phyloP scores from a whole-genome alignment of 176 grass and related monocot species.

The Lolium multiflorum region DNA sequence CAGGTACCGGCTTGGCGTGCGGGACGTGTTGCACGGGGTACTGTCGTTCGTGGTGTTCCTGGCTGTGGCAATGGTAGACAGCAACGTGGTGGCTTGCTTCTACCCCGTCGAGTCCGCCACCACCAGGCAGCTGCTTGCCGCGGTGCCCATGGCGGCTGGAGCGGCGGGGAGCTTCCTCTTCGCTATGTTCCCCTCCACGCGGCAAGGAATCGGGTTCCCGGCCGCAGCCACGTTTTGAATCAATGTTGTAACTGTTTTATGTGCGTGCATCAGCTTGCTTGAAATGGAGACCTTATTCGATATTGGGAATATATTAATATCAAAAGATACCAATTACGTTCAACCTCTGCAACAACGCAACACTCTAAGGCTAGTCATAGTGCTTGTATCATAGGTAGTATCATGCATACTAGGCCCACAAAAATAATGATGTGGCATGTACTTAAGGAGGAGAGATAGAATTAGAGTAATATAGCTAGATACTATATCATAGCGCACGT shows the following conservation, averaged over 20 bases:
- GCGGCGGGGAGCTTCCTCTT: slow-evolving; percentile 57
- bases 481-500: too few species aligned
- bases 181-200: slow-evolving; percentile 64
- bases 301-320: too few species aligned
- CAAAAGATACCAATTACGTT: too few species aligned
- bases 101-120: slow-evolving; percentile 49
- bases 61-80: slow-evolving; percentile 60
- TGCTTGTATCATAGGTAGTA: too few species aligned
- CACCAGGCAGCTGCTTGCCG: slow-evolving; percentile 46
- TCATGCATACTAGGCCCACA: too few species aligned
- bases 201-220: slow-evolving; percentile 63
- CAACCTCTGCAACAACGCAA: too few species aligned
- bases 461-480: too few species aligned
- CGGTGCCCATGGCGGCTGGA: slow-evolving; percentile 51
- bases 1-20: slow-evolving; percentile 35
- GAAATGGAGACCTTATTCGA: too few species aligned
- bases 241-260: neutral
- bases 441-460: too few species aligned
- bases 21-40: slow-evolving; percentile 57
- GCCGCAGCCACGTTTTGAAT: slow-evolving; percentile 19
- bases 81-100: slow-evolving; percentile 68
- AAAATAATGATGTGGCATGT: too few species aligned
- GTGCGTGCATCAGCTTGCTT: neutral
- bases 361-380: too few species aligned
- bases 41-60: slow-evolving; percentile 63